Conservation (phyloP, 208 protist genomes). For the Crithidia thermophila region DNA sequence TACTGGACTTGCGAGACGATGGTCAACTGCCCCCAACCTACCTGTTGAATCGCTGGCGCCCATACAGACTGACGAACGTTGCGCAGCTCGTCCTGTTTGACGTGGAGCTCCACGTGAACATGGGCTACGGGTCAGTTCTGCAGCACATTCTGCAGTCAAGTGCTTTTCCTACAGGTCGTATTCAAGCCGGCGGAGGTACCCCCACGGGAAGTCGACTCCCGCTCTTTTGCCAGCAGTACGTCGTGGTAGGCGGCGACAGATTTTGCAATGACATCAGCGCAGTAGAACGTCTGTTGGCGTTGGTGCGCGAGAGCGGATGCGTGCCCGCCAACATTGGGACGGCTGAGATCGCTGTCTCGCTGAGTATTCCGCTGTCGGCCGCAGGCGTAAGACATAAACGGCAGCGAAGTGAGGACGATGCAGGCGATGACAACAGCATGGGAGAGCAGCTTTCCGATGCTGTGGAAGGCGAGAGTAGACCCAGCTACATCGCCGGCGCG, state of each 20-base stretch:
- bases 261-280: slow-evolving; percentile 7
- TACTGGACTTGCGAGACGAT: slow-evolving; percentile 38
- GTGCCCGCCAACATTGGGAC: slow-evolving; percentile 15
- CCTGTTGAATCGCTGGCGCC: slow-evolving; percentile 61
- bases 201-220: slow-evolving; percentile 3
- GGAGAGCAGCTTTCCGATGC: too few relatives aligned
- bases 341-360: slow-evolving; percentile 19
- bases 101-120: slow-evolving; percentile 56
- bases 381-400: background rate
- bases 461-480: too few relatives aligned
- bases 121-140: slow-evolving; percentile 49
- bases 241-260: slow-evolving; percentile 33
- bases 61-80: slow-evolving; percentile 57
- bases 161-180: background rate
- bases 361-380: background rate
- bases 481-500: background rate
- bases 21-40: slow-evolving; percentile 40
- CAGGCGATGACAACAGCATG: background rate
- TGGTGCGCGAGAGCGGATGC: slow-evolving; percentile 1
- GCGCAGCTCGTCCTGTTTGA: slow-evolving; percentile 68
- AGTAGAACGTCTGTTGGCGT: background rate
- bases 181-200: too few relatives aligned
- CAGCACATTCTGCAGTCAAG: slow-evolving; percentile 1
- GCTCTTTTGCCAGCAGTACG: slow-evolving; percentile 33
- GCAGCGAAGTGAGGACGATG: background rate